Conservation (phyloP, 1,139 yeast species). For the Blastobotrys aristatus region DNA sequence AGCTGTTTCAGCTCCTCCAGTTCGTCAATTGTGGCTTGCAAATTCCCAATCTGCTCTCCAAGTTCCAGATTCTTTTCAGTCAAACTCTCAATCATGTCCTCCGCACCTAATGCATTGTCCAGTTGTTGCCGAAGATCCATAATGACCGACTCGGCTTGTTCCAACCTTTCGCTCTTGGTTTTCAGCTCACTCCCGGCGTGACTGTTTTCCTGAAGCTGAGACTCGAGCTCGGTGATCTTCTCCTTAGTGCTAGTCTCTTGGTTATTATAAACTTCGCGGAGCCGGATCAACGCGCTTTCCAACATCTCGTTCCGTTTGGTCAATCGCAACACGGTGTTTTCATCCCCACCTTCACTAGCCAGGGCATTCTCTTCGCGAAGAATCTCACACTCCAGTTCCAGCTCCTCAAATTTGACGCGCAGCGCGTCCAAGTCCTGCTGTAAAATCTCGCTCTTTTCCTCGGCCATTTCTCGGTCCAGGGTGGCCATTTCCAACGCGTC, state of each 20-base stretch:
- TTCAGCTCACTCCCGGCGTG: conserved; percentile 10
- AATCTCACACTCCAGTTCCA: conserved; percentile 40
- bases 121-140: conserved; percentile 41
- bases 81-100: conserved; percentile 49
- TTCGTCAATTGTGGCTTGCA: conserved; percentile 47
- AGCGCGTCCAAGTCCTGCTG: conserved; percentile 33
- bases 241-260: conserved; percentile 40
- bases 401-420: conserved; percentile 37
- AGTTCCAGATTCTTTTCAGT: conserved; percentile 52
- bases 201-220: conserved; percentile 18
- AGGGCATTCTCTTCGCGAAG: conserved; percentile 47
- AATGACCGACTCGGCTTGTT: conserved; percentile 41
- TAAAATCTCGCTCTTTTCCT: conserved; percentile 41
- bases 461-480: conserved; percentile 52
- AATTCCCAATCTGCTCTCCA: conserved; percentile 36
- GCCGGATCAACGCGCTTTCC: conserved; percentile 37
- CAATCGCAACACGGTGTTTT: conserved; percentile 33
- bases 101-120: conserved; percentile 36
- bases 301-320: conserved; percentile 42
- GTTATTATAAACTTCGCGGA: conserved; percentile 36
- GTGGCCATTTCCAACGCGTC: conserved; percentile 49
- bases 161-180: conserved; percentile 34
- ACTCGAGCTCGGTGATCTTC: conserved; percentile 36
- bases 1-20: conserved; percentile 55
- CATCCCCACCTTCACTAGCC: conserved; percentile 21